Evolutionary conservation across 768 basidiomycete species (phyloP).

Genomic region (Trametes maxima): DNA sequence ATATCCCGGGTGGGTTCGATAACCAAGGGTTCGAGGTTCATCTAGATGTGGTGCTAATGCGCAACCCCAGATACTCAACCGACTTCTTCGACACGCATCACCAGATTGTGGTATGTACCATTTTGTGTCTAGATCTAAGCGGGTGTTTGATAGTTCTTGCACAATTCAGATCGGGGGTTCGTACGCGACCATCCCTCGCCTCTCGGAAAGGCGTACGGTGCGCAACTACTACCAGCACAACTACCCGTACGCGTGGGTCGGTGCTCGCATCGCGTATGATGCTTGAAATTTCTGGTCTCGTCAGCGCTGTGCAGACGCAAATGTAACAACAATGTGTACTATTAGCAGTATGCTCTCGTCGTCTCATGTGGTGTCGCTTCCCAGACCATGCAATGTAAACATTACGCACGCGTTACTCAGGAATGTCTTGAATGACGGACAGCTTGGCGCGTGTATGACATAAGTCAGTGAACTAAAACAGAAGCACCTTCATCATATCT

Average conservation of each 20-base stretch:
- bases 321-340: background rate
- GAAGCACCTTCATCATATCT: no score
- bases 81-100: slow-evolving; percentile 94
- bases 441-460: no score
- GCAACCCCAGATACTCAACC: slow-evolving; percentile 59
- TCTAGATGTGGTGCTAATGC: background rate
- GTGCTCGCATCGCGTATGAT: slow-evolving; percentile 70
- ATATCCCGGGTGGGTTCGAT: slow-evolving; percentile 76
- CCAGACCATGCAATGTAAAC: background rate
- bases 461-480: background rate
- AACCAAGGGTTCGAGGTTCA: background rate
- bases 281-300: background rate
- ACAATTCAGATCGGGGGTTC: slow-evolving; percentile 80
- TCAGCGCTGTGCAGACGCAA: background rate
- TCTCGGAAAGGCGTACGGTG: slow-evolving; percentile 73
- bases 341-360: background rate
- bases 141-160: slow-evolving; percentile 17
- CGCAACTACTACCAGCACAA: slow-evolving; percentile 93
- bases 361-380: background rate
- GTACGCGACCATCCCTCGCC: slow-evolving; percentile 81
- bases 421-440: no score
- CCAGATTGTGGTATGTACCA: slow-evolving; percentile 75
- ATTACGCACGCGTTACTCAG: background rate
- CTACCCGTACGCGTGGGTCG: slow-evolving; percentile 89
- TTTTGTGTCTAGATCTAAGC: background rate